Evolutionary conservation across 75 land plant genomes (phyloP).

Genomic region (Selaginella tamariscina): DNA sequence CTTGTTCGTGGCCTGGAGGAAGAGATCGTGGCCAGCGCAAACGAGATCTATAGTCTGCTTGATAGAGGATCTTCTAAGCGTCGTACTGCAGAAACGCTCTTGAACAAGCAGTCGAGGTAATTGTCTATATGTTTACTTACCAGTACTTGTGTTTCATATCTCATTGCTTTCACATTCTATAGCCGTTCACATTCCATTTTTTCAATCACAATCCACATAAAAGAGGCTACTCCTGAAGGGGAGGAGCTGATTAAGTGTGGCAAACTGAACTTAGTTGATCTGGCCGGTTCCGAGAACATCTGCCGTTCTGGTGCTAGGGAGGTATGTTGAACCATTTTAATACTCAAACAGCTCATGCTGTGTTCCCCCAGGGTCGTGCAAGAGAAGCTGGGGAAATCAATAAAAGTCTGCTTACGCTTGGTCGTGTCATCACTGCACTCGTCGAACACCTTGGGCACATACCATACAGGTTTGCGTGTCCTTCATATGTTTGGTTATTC

Average conservation of each 20-base stretch:
- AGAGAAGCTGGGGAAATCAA: slow-evolving; percentile 99
- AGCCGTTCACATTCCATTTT: slow-evolving; percentile 96
- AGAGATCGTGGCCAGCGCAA: slow-evolving; percentile 76
- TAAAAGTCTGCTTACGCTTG: slow-evolving; percentile 87
- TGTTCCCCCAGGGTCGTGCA: slow-evolving; percentile 67
- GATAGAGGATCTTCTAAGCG: slow-evolving; percentile 79
- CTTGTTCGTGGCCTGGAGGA: slow-evolving; percentile 92
- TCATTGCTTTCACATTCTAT: too few relatives aligned
- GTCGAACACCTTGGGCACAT: slow-evolving; percentile 95
- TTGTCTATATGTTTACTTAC: not conserved
- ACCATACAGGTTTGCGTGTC: slow-evolving; percentile 63
- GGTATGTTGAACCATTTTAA: slow-evolving; percentile 32
- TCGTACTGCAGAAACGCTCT: slow-evolving; percentile 84
- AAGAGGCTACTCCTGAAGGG: slow-evolving; percentile 61
- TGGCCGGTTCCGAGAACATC: slow-evolving; percentile 95
- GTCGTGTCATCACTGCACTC: slow-evolving; percentile 89
- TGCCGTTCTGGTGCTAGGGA: slow-evolving; percentile 86
- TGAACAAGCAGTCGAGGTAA: slow-evolving; percentile 92
- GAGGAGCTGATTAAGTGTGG: slow-evolving; percentile 83
- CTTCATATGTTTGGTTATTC: not conserved
- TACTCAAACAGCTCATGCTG: too few relatives aligned
- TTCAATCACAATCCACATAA: slow-evolving; percentile 79
- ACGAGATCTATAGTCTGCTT: slow-evolving; percentile 73
- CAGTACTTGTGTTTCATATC: not conserved
- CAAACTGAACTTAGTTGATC: slow-evolving; percentile 77